These are phyloP conservation scores for Aspergillus arachidicola DNA, from an alignment of 2,329 filamentous ascomycete species.

Conservation along the genomic window DNA sequence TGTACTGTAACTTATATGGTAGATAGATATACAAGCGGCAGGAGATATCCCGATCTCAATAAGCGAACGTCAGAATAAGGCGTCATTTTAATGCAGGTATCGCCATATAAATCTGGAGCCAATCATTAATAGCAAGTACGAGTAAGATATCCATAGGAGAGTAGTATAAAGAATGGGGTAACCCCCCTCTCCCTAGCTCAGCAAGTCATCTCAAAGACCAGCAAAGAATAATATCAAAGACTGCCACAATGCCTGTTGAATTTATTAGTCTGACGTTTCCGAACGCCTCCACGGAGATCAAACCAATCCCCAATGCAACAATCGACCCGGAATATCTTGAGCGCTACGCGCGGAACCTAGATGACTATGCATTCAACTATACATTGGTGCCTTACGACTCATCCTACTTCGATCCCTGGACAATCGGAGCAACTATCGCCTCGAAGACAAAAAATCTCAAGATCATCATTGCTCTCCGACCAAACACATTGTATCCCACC, in stretches of 20 bases:
- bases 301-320: conserved; percentile 54
- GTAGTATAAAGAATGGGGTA: background rate
- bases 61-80: background rate
- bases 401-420: conserved; percentile 59
- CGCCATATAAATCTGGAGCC: background rate
- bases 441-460: conserved; percentile 61
- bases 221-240: too few relatives aligned
- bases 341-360: conserved; percentile 59
- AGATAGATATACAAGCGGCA: background rate
- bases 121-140: background rate
- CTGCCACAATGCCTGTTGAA: conserved; percentile 43
- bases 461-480: conserved; percentile 63
- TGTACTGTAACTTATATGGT: background rate
- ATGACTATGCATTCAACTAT: conserved; percentile 65
- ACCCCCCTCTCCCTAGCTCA: background rate
- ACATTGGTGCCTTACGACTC: conserved; percentile 64
- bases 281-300: conserved; percentile 59
- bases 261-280: conserved; percentile 63
- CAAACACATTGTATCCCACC: conserved; percentile 65
- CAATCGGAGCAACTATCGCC: conserved; percentile 60
- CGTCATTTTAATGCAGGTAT: background rate
- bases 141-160: too few relatives aligned
- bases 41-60: background rate
- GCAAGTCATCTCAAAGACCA: too few relatives aligned
- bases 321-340: conserved; percentile 60